Base-by-base conservation (phyloP, 306 rosid genomes). In the Glycine soja region DNA sequence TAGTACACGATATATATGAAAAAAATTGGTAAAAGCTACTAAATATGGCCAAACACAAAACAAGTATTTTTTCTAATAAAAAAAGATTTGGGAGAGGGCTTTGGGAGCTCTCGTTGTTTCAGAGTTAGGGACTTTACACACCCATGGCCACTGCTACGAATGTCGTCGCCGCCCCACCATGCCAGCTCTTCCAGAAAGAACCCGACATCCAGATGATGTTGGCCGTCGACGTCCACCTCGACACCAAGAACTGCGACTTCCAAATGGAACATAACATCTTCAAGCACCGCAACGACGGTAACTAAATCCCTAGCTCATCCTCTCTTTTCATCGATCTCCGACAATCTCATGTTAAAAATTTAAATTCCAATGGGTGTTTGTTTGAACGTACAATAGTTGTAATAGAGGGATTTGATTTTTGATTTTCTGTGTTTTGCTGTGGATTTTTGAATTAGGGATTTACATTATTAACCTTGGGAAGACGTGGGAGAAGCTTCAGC, bases 241-340 rank as follows among this genome's bases (percentile, higher is more conserved):
- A 97, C 61, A 95, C 98, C 40, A 92, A 92, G 19, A 95, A 92
- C 73, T 91, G 95, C 9, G 90, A 95, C 40, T 92, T 87, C 10
- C 98, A 94, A 73, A 92, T 94, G 97, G 98, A 91, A n/a, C 88
- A 97, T 1, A 92, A 92, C 75, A 94, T 88, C 32, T 94, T 92
- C 88, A 94, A 94, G 87, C 93, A 97, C 75, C 94, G 98, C 5
- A 89, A 85, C 5, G 98, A 95, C 8, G 98, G 98, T 94, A 57
- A 57, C 9, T 0, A 38, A 38, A 38, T 4, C 43, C 43, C 43
- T 38, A 0, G 6, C 7, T 38, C 6, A 34, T 34, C 5, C 43
- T 38, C 43, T 38, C 43, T 38, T 38, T 38, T 38, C 43, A 38
- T 38, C 43, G 4, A 38, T 38, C 43, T 2, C 43, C 3, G 30